Base-by-base conservation (phyloP, 306 rosid species). In the Acmispon strigosus region DNA sequence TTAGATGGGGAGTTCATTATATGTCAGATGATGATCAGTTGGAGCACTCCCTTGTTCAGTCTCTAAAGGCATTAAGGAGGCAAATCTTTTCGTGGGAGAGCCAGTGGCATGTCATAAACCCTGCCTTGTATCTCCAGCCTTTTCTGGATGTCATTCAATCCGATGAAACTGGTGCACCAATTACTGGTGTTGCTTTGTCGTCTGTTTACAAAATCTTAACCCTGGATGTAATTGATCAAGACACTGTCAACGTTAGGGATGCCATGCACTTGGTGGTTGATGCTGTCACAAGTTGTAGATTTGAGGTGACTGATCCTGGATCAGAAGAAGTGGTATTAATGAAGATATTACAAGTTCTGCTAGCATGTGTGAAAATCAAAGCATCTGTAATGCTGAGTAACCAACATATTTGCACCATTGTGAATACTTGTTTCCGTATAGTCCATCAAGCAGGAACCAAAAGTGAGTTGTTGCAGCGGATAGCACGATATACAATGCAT, bases 251-350 rank as follows among this genome's bases (percentile, higher is more conserved):
- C 70, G 92, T 86, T 75, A 91, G 82, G 76, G 89, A 89, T 79
- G 87, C 97, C 59, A 89, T 95, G 92, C 95, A 91, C 77, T 82
- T 91, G 83, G 82, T 95, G 59, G 99, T 95, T 69, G 99, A 95
- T 81, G 96, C 96, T 70, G 88, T 91, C 69, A 91, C 97, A 20
- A 91, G 99, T 59, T 95, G 99, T 81, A 84, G 99, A 74, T 95
- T 95, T 84, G 97, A 95, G 84, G 96, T 95, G 82, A 95, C 96
- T 48, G 99, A 95, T 87, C 96, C 99, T 76, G 96, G 86, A 77
- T 91, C 97, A 36, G 99, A 95, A 81, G 97, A 91, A 85, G 96
- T 91, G 75, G 96, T 91, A 17, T 75, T 95, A 61, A 89, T 89
- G 97, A 95, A 89, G 84, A 95, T 91, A 82, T 81, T 95, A 12